Conservation (phyloP, 495 filamentous ascomycete species). For the Sabuloglossum arenarium region DNA sequence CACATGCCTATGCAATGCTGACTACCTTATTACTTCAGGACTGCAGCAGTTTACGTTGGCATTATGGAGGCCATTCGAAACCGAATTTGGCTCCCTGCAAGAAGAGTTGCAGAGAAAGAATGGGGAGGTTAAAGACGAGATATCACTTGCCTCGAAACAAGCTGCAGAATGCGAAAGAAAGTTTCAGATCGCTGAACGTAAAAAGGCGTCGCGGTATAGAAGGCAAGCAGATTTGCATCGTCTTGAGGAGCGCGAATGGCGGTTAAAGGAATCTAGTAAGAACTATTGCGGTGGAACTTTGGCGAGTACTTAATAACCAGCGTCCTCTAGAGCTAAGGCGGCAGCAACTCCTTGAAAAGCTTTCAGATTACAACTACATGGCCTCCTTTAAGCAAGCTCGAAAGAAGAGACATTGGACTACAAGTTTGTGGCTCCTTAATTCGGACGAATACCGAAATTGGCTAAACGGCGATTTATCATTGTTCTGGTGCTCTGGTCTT, state of each 20-base stretch:
- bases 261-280: neutral
- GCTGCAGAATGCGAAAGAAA: constrained; percentile 2
- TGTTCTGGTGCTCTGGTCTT: constrained; percentile 7
- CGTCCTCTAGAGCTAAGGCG: neutral
- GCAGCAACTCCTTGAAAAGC: constrained; percentile 5
- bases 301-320: neutral
- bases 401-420: constrained; percentile 7
- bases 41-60: neutral
- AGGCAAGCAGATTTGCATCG: neutral
- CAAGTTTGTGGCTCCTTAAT: constrained; percentile 3
- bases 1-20: too few species aligned
- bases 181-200: neutral
- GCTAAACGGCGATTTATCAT: constrained; percentile 6
- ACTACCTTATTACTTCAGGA: neutral
- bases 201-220: neutral
- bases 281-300: neutral
- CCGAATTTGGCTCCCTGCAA: constrained; percentile 11
- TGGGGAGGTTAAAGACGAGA: constrained; percentile 8
- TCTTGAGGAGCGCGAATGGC: constrained; percentile 6
- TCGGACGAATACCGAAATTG: neutral
- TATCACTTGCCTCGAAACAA: constrained; percentile 12
- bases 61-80: constrained; percentile 6
- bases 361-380: constrained; percentile 7
- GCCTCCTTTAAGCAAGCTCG: constrained; percentile 6
- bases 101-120: constrained; percentile 3